These are phyloP conservation scores for Brettanomyces naardenensis DNA, from an alignment of 805 yeast genomes.

Conservation along the genomic window DNA sequence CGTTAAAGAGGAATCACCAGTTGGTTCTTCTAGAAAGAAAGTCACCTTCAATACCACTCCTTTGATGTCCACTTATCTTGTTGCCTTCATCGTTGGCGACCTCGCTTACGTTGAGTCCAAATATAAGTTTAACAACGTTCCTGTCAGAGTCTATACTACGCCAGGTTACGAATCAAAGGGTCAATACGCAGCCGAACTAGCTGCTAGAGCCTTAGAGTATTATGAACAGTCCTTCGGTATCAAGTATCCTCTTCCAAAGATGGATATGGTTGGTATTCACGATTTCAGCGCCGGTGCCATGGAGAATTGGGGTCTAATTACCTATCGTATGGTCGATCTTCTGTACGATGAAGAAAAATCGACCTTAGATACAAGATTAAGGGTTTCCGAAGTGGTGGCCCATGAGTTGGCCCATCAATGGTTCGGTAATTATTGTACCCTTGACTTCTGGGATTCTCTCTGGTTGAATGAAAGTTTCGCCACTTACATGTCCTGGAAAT, in stretches of 20 bases:
- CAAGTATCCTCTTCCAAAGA: slow-evolving; percentile 71
- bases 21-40: slow-evolving; percentile 13
- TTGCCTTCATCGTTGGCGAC: slow-evolving; percentile 55
- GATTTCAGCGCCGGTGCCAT: slow-evolving; percentile 80
- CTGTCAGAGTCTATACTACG: slow-evolving; percentile 48
- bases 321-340: slow-evolving; percentile 53
- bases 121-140: slow-evolving; percentile 38
- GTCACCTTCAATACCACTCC: slow-evolving; percentile 42
- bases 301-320: slow-evolving; percentile 88
- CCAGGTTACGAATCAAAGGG: slow-evolving; percentile 41
- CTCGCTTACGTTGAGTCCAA: slow-evolving; percentile 43
- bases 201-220: slow-evolving; percentile 47
- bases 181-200: slow-evolving; percentile 37
- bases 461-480: slow-evolving; percentile 92
- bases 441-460: slow-evolving; percentile 91
- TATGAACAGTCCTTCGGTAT: slow-evolving; percentile 42
- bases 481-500: slow-evolving; percentile 74
- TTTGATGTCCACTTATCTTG: slow-evolving; percentile 45
- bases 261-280: slow-evolving; percentile 76
- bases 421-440: slow-evolving; percentile 86
- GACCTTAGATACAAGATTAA: slow-evolving; percentile 48
- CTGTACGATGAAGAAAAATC: slow-evolving; percentile 41
- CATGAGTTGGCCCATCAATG: slow-evolving; percentile 93
- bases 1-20: slow-evolving; percentile 18
- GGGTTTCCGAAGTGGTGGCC: slow-evolving; percentile 75